Evolutionary conservation across 768 basidiomycete species (phyloP).

Genomic region (Collybiopsis confluens): DNA sequence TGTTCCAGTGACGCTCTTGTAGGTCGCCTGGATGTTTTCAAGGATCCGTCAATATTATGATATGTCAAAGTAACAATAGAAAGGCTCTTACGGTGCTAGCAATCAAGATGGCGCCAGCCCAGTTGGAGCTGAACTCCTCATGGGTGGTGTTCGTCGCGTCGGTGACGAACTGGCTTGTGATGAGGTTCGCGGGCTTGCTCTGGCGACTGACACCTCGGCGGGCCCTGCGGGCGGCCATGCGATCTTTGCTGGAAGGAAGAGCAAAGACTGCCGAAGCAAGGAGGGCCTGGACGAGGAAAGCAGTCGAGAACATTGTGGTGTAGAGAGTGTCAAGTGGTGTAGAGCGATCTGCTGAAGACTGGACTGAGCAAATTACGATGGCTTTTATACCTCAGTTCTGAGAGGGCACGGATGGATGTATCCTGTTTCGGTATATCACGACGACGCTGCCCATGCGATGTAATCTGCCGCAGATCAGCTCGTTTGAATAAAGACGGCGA

Average conservation of each 20-base stretch:
- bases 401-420: no score
- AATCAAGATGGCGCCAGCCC: slow-evolving; percentile 8
- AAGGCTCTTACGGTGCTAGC: background rate
- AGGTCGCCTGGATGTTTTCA: no score
- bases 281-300: background rate
- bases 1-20: slow-evolving; percentile 8
- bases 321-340: background rate
- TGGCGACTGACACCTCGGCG: background rate
- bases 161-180: background rate
- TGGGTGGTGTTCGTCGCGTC: background rate
- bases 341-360: background rate
- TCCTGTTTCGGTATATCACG: background rate
- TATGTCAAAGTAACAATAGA: background rate
- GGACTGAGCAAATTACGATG: no score
- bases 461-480: background rate
- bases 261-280: slow-evolving; percentile 1
- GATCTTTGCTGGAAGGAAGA: slow-evolving; percentile 4
- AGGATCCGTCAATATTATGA: no score
- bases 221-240: background rate
- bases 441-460: background rate
- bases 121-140: slow-evolving; percentile 3
- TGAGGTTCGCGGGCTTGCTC: slow-evolving; percentile 6
- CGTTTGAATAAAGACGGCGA: background rate
- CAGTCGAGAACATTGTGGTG: slow-evolving; percentile 1
- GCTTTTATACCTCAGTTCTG: no score